Evolutionary conservation across 768 basidiomycete species (phyloP).

Genomic region (Suillus decipiens): DNA sequence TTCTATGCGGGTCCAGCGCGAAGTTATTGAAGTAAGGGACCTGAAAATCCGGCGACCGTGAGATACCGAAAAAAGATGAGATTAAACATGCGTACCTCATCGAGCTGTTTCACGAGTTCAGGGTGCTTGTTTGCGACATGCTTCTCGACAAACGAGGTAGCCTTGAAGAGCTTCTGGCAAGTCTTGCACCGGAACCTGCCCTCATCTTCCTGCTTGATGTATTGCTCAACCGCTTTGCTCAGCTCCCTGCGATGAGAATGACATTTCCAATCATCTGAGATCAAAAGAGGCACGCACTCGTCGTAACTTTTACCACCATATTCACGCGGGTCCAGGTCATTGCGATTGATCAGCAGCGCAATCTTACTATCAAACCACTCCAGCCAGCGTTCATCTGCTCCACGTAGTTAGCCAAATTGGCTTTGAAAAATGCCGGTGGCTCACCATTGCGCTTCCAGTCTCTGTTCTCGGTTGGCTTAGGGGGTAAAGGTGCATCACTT

Average conservation of each 20-base stretch:
- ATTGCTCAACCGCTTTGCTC: conserved; percentile 72
- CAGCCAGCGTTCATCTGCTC: conserved; percentile 82
- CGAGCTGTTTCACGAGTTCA: conserved; percentile 79
- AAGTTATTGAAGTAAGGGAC: conserved; percentile 94
- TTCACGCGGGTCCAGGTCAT: conserved; percentile 80
- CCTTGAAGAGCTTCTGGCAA: conserved; percentile 97
- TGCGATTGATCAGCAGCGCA: conserved; percentile 74
- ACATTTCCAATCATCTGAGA: conserved; percentile 13
- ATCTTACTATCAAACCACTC: conserved; percentile 89
- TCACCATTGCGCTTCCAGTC: conserved; percentile 71
- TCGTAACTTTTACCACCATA: conserved; percentile 90
- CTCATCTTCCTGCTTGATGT: conserved; percentile 94
- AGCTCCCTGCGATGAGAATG: conserved; percentile 62
- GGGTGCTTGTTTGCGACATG: conserved; percentile 95
- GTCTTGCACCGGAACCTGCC: conserved; percentile 96
- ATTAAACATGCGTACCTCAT: conserved; percentile 61
- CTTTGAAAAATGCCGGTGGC: conserved; percentile 22
- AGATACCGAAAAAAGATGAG: conserved; percentile 10
- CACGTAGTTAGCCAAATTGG: conserved; percentile 17
- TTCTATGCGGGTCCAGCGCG: conserved; percentile 91
- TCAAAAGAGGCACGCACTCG: conserved; percentile 59
- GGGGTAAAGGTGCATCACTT: conserved; percentile 25
- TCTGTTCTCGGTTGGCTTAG: conserved; percentile 43
- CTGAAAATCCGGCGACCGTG: conserved; percentile 42
- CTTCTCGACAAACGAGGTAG: conserved; percentile 95